phyloP scores from a whole-genome alignment of 306 rosid genomes.

The Coriaria nepalensis region DNA sequence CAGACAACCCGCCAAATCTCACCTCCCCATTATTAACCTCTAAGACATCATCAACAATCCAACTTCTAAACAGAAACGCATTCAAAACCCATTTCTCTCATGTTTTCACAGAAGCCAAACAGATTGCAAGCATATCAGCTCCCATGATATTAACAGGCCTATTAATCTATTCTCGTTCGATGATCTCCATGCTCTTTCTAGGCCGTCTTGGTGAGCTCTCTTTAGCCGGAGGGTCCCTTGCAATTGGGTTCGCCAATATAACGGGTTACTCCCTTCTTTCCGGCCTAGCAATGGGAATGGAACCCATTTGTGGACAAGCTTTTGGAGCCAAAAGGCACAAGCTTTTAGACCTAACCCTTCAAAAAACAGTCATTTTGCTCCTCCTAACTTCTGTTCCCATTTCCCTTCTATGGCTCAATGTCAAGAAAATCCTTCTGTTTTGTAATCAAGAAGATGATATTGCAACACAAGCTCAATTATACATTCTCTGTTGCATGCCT shows the following conservation, averaged over 20 bases:
- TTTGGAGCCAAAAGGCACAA: slow-evolving; percentile 69
- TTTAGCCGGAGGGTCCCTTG: slow-evolving; percentile 63
- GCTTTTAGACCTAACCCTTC: slow-evolving; percentile 47
- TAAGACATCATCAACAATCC: too few species aligned
- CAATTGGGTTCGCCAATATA: slow-evolving; percentile 70
- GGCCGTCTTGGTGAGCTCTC: slow-evolving; percentile 55
- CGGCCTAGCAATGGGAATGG: slow-evolving; percentile 86
- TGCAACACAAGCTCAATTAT: slow-evolving; percentile 44
- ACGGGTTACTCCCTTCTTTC: slow-evolving; percentile 66
- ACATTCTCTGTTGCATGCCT: slow-evolving; percentile 44
- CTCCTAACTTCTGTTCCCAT: slow-evolving; percentile 38
- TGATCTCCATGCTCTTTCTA: slow-evolving; percentile 70
- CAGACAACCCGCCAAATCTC: too few species aligned
- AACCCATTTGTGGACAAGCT: slow-evolving; percentile 82
- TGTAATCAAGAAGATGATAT: slow-evolving; percentile 52
- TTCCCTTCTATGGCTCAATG: slow-evolving; percentile 43
- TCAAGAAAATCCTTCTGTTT: slow-evolving; percentile 31
- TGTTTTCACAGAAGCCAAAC: slow-evolving; percentile 31
- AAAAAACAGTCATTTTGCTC: slow-evolving; percentile 43
- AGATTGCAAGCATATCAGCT: slow-evolving; percentile 30
- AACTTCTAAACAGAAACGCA: too few species aligned
- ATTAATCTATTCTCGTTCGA: slow-evolving; percentile 51
- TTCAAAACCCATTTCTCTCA: slow-evolving; percentile 15
- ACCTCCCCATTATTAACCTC: too few species aligned
- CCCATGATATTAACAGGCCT: slow-evolving; percentile 64